Percentiles rank a stretch among this genome's conserved stretches.
Conservation (phyloP, 805 yeast species). For the Monosporozyma siamensis region DNA sequence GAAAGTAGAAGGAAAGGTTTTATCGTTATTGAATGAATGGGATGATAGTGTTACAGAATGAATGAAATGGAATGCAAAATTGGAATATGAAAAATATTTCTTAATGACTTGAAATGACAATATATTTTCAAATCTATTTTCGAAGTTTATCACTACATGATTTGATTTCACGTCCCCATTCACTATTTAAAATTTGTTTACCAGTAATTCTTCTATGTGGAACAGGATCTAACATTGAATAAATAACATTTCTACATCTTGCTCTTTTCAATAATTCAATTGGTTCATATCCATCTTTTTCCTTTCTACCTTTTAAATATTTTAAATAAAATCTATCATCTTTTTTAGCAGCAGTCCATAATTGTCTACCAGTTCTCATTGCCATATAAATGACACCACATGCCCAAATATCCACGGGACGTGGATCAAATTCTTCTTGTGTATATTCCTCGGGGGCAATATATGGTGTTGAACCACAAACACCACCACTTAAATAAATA, state of each 20-base stretch:
- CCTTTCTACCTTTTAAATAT: constrained; percentile 70
- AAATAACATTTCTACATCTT: constrained; percentile 85
- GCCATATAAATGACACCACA: constrained; percentile 92
- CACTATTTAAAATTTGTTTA: constrained; percentile 78
- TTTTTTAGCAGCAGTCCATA: constrained; percentile 77
- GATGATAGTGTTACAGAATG: background rate
- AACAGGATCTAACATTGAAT: constrained; percentile 86
- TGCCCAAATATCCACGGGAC: constrained; percentile 83
- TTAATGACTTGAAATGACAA: too few relatives aligned
- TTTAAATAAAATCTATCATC: constrained; percentile 74
- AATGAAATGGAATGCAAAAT: background rate
- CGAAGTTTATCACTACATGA: constrained; percentile 38
- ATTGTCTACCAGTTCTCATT: constrained; percentile 86
- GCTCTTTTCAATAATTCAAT: constrained; percentile 79
- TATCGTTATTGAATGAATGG: too few relatives aligned
- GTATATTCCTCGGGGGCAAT: constrained; percentile 82
- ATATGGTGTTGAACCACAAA: constrained; percentile 82
- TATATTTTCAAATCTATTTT: background rate
- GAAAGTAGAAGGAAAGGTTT: too few relatives aligned
- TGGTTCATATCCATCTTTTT: constrained; percentile 83
- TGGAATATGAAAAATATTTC: too few relatives aligned
- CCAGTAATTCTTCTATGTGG: constrained; percentile 84
- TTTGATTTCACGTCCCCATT: constrained; percentile 88
- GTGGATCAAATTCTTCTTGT: constrained; percentile 61
- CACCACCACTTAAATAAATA: constrained; percentile 61